These are phyloP conservation scores for Homolaphlyctis polyrhiza DNA, from an alignment of 371 early-diverging fungal species.

Conservation along the genomic window DNA sequence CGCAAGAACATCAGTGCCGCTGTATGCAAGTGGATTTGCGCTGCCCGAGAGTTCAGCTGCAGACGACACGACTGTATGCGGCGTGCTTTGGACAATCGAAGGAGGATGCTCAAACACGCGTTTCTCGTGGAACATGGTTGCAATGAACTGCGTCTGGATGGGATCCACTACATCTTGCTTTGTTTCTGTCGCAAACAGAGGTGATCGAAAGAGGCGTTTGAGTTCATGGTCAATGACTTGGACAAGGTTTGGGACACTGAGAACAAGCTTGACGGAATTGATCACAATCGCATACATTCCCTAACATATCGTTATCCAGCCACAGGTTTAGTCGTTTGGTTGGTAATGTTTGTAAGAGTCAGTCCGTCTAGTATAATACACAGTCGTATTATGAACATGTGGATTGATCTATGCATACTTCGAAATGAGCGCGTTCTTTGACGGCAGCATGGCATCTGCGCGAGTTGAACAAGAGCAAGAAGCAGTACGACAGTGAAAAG, in stretches of 20 bases:
- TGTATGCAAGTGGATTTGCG: no score
- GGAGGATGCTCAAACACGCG: conserved; percentile 6
- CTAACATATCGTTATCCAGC: no score
- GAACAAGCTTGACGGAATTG: conserved; percentile 13
- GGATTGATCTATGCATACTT: conserved; percentile 18
- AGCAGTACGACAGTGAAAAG: conserved; percentile 34
- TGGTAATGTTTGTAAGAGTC: background rate
- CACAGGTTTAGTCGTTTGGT: no score
- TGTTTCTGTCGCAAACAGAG: conserved; percentile 22
- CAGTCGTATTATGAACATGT: no score
- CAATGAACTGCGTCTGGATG: conserved; percentile 4
- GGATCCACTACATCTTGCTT: conserved; percentile 9
- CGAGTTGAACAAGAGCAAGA: conserved; percentile 26
- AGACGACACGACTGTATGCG: no score
- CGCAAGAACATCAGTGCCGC: no score
- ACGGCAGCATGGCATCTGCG: conserved; percentile 20
- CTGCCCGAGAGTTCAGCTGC: no score
- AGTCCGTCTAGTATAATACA: no score
- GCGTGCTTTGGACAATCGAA: no score
- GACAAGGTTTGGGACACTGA: conserved; percentile 15
- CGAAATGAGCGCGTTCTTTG: conserved; percentile 34
- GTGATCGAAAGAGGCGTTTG: conserved; percentile 33
- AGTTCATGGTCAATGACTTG: conserved; percentile 24
- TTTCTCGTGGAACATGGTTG: conserved; percentile 6
- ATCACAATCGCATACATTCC: conserved; percentile 28